These are phyloP conservation scores for Sporothrix brunneoviolacea DNA, from an alignment of 2,329 filamentous ascomycete species.

Conservation along the genomic window DNA sequence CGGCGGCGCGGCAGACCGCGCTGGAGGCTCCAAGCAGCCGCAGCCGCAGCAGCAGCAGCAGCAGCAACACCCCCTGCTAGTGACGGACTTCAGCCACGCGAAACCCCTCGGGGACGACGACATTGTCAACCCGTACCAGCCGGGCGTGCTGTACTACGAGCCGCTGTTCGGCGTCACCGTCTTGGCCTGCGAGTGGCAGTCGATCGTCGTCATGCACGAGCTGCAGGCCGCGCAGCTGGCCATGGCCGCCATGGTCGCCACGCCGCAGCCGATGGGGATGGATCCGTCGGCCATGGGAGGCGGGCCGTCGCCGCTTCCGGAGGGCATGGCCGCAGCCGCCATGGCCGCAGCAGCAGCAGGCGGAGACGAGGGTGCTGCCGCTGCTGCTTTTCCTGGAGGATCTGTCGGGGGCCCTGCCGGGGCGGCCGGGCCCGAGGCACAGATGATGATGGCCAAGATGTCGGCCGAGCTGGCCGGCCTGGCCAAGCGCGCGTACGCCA, in stretches of 20 bases:
- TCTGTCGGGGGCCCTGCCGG: background rate
- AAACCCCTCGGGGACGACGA: constrained; percentile 51
- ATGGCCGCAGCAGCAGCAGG: background rate
- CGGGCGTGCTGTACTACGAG: constrained; percentile 62
- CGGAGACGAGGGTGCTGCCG: background rate
- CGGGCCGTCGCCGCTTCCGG: background rate
- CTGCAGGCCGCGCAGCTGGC: constrained; percentile 53
- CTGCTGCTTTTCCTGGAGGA: background rate
- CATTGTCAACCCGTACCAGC: constrained; percentile 67
- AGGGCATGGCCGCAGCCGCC: background rate
- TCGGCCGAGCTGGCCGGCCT: constrained; percentile 39
- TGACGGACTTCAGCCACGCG: constrained; percentile 55
- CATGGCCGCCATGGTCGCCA: background rate
- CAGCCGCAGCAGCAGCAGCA: too few relatives aligned
- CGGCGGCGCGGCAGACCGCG: too few relatives aligned
- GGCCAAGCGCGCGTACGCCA: constrained; percentile 56
- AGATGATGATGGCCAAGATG: background rate
- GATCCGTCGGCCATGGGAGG: background rate
- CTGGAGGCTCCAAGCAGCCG: too few relatives aligned
- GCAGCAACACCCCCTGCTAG: constrained; percentile 33
- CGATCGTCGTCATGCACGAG: constrained; percentile 72
- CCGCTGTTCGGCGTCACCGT: constrained; percentile 70
- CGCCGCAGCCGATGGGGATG: background rate
- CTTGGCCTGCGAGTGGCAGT: constrained; percentile 68
- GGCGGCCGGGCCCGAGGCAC: background rate